These are phyloP conservation scores for Wickerhamiella hasegawae DNA, from an alignment of 805 yeast genomes.

Conservation along the genomic window DNA sequence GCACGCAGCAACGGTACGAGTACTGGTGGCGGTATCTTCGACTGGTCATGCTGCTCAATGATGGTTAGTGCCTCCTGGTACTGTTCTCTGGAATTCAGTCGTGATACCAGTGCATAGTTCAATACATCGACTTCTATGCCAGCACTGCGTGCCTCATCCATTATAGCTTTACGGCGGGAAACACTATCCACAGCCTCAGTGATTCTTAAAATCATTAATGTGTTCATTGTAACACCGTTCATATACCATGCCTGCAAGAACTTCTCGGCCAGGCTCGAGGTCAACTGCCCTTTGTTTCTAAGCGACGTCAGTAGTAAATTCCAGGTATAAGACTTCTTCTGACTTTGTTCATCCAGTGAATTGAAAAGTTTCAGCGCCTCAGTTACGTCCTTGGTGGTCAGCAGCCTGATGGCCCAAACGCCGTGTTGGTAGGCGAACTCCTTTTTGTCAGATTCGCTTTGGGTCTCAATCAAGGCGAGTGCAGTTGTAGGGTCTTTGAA, in stretches of 20 bases:
- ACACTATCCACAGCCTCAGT: neutral
- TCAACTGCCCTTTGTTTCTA: neutral
- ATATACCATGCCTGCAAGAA: neutral
- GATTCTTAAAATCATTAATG: neutral
- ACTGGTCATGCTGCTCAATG: too few species aligned
- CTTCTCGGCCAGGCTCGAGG: neutral
- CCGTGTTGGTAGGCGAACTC: conserved; percentile 12
- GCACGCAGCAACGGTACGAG: conserved; percentile 11
- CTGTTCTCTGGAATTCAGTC: neutral
- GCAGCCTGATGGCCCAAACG: conserved; percentile 4
- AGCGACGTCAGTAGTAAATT: neutral
- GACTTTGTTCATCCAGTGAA: conserved; percentile 2
- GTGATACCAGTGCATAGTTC: neutral
- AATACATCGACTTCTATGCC: too few species aligned
- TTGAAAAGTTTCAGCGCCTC: conserved; percentile 6
- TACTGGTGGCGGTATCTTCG: too few species aligned
- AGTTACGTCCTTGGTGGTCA: conserved; percentile 4
- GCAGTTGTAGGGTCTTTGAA: conserved; percentile 6
- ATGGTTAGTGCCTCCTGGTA: neutral
- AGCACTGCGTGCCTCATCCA: neutral
- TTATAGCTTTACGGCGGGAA: neutral
- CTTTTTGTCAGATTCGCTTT: neutral
- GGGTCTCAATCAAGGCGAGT: neutral
- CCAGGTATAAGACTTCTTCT: neutral
- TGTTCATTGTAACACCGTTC: neutral